phyloP scores from a whole-genome alignment of 306 rosid species.

The Luffa acutangula region DNA sequence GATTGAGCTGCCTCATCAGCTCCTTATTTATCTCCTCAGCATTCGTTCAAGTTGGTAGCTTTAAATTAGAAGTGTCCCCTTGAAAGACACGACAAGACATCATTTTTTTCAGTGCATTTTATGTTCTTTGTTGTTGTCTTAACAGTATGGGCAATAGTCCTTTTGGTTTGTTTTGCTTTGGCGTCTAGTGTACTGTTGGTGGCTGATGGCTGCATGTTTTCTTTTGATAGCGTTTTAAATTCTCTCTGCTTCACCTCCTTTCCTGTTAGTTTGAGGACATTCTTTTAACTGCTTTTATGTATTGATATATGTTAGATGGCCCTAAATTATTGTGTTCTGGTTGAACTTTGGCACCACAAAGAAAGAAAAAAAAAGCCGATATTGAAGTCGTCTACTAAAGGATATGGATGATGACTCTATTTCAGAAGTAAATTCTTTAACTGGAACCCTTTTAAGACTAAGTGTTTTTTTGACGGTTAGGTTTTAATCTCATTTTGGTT shows the following conservation, averaged over 20 bases:
- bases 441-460: no score
- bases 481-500: no score
- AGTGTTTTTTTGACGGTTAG: no score
- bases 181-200: neutral
- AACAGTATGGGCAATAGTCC: neutral
- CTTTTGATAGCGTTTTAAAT: neutral
- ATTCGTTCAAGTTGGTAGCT: neutral
- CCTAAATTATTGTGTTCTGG: neutral
- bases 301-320: neutral
- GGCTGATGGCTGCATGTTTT: neutral
- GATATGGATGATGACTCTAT: no score
- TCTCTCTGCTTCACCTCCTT: neutral
- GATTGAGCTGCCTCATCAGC: neutral
- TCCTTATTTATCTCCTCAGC: neutral
- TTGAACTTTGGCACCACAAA: neutral
- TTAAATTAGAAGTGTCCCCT: neutral
- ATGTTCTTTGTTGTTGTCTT: neutral
- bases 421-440: no score
- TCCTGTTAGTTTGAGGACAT: neutral
- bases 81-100: neutral
- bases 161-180: neutral
- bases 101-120: neutral
- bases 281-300: neutral
- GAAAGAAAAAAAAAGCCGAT: no score
- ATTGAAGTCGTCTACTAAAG: no score